phyloP scores from a whole-genome alignment of 345 rosid genomes.

The Carallia brachiata region DNA sequence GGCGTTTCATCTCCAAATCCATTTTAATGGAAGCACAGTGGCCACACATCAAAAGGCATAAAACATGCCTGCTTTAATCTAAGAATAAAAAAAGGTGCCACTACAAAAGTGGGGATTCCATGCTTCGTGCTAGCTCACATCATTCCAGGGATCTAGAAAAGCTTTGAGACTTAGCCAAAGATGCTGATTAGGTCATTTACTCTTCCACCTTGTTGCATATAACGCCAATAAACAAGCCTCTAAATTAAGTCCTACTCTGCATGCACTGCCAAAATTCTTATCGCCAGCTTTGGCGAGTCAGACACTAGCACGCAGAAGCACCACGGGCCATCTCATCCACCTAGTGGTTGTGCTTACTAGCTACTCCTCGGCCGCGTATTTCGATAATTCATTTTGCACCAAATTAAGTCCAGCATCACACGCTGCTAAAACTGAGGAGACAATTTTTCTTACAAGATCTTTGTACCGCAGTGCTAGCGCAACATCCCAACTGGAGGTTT shows the following conservation, averaged over 20 bases:
- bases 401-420: conserved; percentile 58
- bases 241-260: not conserved
- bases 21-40: not conserved
- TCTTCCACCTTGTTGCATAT: not conserved
- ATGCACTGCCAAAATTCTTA: not conserved
- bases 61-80: not conserved
- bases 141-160: not conserved
- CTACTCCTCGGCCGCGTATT: not conserved
- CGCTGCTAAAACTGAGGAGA: conserved; percentile 68
- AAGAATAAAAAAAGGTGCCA: not conserved
- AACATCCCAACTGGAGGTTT: conserved; percentile 54
- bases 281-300: not conserved
- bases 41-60: conserved; percentile 6
- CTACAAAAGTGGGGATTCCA: conserved; percentile 9
- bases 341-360: not conserved
- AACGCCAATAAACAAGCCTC: too few relatives aligned
- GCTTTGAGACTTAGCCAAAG: not conserved
- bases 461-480: conserved; percentile 56
- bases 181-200: not conserved
- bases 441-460: conserved; percentile 55
- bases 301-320: not conserved
- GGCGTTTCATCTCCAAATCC: too few relatives aligned
- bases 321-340: not conserved
- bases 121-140: conserved; percentile 17
- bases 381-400: conserved; percentile 48